phyloP scores from a whole-genome alignment of 2,329 filamentous ascomycete genomes.

The Paraphoma sp. region DNA sequence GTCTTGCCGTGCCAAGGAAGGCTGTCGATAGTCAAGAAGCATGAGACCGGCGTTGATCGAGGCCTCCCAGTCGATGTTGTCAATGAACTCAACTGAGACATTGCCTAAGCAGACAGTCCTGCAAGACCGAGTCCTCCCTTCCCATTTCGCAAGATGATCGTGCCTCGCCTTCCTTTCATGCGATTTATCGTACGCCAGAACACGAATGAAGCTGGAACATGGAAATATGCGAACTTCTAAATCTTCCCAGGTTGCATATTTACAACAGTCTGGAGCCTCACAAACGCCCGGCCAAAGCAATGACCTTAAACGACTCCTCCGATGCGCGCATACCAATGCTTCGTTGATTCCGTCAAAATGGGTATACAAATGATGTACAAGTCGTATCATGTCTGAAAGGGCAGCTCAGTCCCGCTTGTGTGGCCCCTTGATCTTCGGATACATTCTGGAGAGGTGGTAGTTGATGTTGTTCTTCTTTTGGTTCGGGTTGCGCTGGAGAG shows the following conservation, averaged over 20 bases:
- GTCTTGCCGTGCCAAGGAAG: background rate
- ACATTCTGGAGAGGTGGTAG: conserved; percentile 83
- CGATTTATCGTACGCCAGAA: too few species aligned
- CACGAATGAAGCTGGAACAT: too few species aligned
- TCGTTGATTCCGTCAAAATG: conserved; percentile 11
- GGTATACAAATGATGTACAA: conserved; percentile 39
- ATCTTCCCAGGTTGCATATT: background rate
- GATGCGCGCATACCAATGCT: conserved; percentile 16
- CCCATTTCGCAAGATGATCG: too few species aligned
- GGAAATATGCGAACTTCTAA: background rate
- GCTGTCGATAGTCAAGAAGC: background rate
- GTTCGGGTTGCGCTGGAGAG: conserved; percentile 59
- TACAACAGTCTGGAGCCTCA: background rate
- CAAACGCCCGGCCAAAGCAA: background rate
- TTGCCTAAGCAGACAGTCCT: background rate
- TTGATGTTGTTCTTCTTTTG: conserved; percentile 83
- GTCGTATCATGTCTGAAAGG: background rate
- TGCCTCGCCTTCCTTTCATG: too few species aligned
- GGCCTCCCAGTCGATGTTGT: too few species aligned
- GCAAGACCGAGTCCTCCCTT: background rate
- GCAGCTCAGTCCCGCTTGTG: conserved; percentile 66
- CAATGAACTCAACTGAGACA: background rate
- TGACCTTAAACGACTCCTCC: conserved; percentile 18
- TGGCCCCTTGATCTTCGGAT: conserved; percentile 73
- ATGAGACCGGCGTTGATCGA: too few species aligned